Evolutionary conservation across 345 rosid species (phyloP).

Genomic region (Populus pruinosa): DNA sequence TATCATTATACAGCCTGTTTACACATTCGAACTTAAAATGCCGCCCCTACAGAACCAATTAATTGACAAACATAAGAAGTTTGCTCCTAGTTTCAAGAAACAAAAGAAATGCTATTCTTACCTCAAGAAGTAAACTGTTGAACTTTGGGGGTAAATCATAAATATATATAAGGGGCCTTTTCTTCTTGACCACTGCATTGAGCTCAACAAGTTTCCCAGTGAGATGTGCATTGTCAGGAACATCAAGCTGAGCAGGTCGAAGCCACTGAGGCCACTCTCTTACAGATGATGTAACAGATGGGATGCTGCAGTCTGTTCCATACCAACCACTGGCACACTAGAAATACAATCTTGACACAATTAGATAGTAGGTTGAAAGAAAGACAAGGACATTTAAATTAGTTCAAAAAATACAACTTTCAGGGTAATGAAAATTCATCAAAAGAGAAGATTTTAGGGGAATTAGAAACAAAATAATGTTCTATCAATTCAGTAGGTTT

Average conservation of each 20-base stretch:
- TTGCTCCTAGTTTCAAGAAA: conserved; percentile 1
- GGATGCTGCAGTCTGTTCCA: conserved; percentile 87
- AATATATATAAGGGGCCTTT: conserved; percentile 85
- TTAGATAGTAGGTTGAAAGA: not conserved
- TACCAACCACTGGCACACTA: conserved; percentile 92
- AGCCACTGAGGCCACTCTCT: conserved; percentile 93
- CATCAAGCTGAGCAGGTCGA: conserved; percentile 74
- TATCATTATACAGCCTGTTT: conserved; percentile 75
- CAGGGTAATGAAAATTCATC: not conserved
- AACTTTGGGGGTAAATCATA: conserved; percentile 93
- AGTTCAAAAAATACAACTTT: not conserved
- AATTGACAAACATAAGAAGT: conserved; percentile 17
- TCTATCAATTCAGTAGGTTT: not conserved
- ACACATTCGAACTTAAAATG: conserved; percentile 88
- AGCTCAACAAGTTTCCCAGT: conserved; percentile 46
- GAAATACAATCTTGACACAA: not conserved
- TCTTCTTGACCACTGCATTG: conserved; percentile 63
- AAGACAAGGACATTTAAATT: not conserved
- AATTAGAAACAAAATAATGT: not conserved
- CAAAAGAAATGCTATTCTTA: conserved; percentile 24
- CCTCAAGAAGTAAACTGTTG: conserved; percentile 96
- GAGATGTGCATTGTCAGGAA: conserved; percentile 40
- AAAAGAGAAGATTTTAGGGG: not conserved
- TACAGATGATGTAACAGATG: conserved; percentile 68
- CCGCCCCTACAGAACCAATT: conserved; percentile 61